Percentiles rank a stretch among this genome's conserved stretches.
phyloP scores from a whole-genome alignment of 768 basidiomycete genomes.

The Scleroderma bovista region DNA sequence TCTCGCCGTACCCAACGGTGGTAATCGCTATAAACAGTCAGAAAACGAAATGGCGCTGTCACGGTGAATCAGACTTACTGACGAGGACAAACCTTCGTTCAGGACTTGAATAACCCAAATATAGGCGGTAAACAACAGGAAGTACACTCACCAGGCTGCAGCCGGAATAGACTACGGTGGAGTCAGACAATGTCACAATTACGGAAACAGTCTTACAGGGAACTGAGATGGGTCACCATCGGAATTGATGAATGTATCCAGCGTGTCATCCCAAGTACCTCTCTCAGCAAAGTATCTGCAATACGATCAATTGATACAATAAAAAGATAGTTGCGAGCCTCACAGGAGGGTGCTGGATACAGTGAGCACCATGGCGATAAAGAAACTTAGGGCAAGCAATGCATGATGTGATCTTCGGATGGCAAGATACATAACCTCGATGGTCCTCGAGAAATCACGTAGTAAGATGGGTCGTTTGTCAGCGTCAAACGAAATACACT shows the following conservation, averaged over 20 bases:
- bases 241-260: constrained; percentile 77
- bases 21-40: constrained; percentile 55
- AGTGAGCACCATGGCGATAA: constrained; percentile 81
- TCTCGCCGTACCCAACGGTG: constrained; percentile 90
- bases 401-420: constrained; percentile 84
- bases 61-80: constrained; percentile 44
- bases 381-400: constrained; percentile 80
- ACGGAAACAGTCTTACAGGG: constrained; percentile 39
- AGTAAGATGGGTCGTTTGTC: constrained; percentile 1
- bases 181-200: background rate
- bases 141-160: constrained; percentile 64
- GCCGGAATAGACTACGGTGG: constrained; percentile 56
- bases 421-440: constrained; percentile 90
- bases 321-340: constrained; percentile 18
- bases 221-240: constrained; percentile 84
- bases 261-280: constrained; percentile 79
- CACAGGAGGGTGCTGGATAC: constrained; percentile 84
- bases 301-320: background rate
- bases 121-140: constrained; percentile 1
- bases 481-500: constrained; percentile 21
- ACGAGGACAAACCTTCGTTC: constrained; percentile 61
- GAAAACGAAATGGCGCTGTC: background rate
- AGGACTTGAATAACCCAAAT: background rate
- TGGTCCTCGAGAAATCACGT: constrained; percentile 45
- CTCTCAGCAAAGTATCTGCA: constrained; percentile 83